Percentiles rank a stretch among this genome's conserved stretches.
These are phyloP conservation scores for Fagus sylvatica DNA, from an alignment of 306 rosid genomes.

Conservation along the genomic window DNA sequence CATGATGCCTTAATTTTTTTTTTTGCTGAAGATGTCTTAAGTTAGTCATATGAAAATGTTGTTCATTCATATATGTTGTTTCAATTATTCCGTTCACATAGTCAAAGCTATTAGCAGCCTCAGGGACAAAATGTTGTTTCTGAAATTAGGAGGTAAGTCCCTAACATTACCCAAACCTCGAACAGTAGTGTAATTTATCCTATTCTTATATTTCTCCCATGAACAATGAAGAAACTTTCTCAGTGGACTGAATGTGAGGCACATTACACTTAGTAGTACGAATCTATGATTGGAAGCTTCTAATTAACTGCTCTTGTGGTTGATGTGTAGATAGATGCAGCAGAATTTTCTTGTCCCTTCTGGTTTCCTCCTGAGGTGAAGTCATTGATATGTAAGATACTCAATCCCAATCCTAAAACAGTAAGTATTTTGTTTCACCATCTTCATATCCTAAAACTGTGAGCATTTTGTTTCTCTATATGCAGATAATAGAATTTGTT, in stretches of 20 bases:
- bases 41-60: too few species aligned
- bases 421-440: slow-evolving; percentile 53
- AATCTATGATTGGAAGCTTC: slow-evolving; percentile 4
- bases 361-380: slow-evolving; percentile 75
- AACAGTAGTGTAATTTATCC: not conserved
- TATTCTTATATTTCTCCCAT: not conserved
- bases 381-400: slow-evolving; percentile 72
- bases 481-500: not conserved
- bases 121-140: too few species aligned
- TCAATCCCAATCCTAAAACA: slow-evolving; percentile 78
- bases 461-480: not conserved
- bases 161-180: too few species aligned
- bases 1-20: too few species aligned
- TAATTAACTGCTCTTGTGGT: slow-evolving; percentile 24
- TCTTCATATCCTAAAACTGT: slow-evolving; percentile 4
- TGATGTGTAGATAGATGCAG: slow-evolving; percentile 60
- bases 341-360: slow-evolving; percentile 71
- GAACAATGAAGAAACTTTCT: slow-evolving; percentile 20
- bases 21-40: too few species aligned
- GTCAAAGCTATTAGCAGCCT: too few species aligned
- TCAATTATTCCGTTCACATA: too few species aligned
- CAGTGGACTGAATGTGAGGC: not conserved
- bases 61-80: too few species aligned
- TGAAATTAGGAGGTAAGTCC: too few species aligned
- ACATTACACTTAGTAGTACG: not conserved